A percentile compares a stretch with the other conserved stretches of the same genome.
phyloP scores from a whole-genome alignment of 2,329 filamentous ascomycete species.

The Xylariaceae sp. region DNA sequence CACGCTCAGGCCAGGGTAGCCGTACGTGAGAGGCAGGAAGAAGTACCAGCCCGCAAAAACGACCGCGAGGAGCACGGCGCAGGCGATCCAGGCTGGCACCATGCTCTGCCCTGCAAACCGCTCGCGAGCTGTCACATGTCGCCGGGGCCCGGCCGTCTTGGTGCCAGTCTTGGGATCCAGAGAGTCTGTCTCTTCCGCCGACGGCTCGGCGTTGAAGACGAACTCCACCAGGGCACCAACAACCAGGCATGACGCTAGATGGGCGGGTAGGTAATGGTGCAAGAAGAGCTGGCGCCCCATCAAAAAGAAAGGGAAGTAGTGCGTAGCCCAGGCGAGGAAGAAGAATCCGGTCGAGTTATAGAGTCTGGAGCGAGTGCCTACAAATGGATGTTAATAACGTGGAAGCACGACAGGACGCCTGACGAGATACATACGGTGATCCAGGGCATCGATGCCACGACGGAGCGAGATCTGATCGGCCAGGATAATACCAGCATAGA shows the following conservation, averaged over 20 bases:
- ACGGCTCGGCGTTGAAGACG: conserved; percentile 84
- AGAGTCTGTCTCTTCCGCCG: conserved; percentile 49
- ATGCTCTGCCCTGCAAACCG: conserved; percentile 75
- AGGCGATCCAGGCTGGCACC: conserved; percentile 72
- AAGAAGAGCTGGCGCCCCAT: conserved; percentile 98
- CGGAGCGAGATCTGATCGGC: conserved; percentile 92
- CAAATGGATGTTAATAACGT: conserved; percentile 16
- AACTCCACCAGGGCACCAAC: conserved; percentile 91
- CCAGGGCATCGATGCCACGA: conserved; percentile 86
- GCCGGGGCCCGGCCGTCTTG: conserved; percentile 42
- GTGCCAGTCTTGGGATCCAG: conserved; percentile 39
- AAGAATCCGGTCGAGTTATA: conserved; percentile 99
- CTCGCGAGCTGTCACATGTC: conserved; percentile 73
- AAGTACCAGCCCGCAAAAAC: conserved; percentile 79
- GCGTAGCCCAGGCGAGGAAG: conserved; percentile 95
- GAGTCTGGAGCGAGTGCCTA: conserved; percentile 82
- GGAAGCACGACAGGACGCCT: background rate
- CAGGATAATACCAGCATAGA: conserved; percentile 85
- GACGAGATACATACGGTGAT: conserved; percentile 67
- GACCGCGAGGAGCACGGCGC: conserved; percentile 60
- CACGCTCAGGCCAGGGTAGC: conserved; percentile 79
- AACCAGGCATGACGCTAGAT: conserved; percentile 84
- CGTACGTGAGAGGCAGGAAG: conserved; percentile 93
- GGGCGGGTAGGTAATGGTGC: conserved; percentile 94
- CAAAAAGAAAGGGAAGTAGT: conserved; percentile 95